These are phyloP conservation scores for Diaporthe caulivora DNA, from an alignment of 2,329 filamentous ascomycete species.

Conservation along the genomic window DNA sequence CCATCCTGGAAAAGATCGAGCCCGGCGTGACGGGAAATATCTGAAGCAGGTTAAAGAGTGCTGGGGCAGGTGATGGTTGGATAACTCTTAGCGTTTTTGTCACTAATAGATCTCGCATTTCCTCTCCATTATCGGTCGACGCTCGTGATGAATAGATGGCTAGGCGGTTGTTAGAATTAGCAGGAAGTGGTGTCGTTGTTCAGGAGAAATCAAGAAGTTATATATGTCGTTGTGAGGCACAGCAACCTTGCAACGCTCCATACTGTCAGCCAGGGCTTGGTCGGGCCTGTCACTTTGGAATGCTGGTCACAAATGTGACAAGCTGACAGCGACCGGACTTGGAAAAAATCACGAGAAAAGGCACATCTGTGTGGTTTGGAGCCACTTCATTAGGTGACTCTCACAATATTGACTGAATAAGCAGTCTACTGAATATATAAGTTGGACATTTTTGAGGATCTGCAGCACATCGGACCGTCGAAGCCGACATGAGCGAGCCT, in stretches of 20 bases:
- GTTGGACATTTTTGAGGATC: not conserved
- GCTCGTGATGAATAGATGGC: not conserved
- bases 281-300: not conserved
- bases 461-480: not conserved
- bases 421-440: not conserved
- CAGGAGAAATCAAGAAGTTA: too few species aligned
- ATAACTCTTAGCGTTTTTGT: not conserved
- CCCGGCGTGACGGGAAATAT: conserved; percentile 48
- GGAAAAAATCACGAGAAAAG: too few species aligned
- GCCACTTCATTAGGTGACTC: not conserved
- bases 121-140: not conserved
- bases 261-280: not conserved
- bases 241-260: not conserved
- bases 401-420: not conserved
- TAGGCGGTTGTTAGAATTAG: not conserved
- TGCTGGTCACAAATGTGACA: not conserved
- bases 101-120: not conserved
- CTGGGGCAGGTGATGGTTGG: not conserved
- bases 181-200: too few species aligned
- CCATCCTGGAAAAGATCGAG: conserved; percentile 55
- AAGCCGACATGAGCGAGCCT: not conserved
- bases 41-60: not conserved
- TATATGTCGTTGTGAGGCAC: not conserved
- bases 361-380: not conserved
- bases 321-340: not conserved